Percentiles rank a stretch among this genome's conserved stretches.
These are phyloP conservation scores for Zarea fungicola DNA, from an alignment of 2,329 filamentous ascomycete genomes.

Conservation along the genomic window DNA sequence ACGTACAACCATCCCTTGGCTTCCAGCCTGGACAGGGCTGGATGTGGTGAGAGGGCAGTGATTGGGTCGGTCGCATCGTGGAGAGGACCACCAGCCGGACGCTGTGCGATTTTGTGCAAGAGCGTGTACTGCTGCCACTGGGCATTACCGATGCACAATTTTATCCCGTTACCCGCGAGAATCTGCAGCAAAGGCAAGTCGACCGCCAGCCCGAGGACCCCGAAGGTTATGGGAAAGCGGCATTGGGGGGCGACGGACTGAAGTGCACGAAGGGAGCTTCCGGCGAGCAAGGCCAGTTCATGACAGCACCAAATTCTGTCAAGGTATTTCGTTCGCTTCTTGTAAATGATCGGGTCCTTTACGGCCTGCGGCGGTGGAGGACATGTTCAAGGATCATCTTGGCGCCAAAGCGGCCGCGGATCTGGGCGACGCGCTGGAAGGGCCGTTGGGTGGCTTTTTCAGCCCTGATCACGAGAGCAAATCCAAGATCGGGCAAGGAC, in stretches of 20 bases:
- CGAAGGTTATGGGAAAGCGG: slow-evolving; percentile 27
- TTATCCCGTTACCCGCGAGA: slow-evolving; percentile 31
- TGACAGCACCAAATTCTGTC: slow-evolving; percentile 34
- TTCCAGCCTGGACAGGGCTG: slow-evolving; percentile 48
- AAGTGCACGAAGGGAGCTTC: slow-evolving; percentile 35
- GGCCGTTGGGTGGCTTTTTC: slow-evolving; percentile 31
- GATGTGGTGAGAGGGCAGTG: slow-evolving; percentile 44
- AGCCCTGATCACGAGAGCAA: slow-evolving; percentile 27
- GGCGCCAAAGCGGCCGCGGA: slow-evolving; percentile 22
- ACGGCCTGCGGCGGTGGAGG: slow-evolving; percentile 31
- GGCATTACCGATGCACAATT: slow-evolving; percentile 35
- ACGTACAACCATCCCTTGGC: slow-evolving; percentile 38
- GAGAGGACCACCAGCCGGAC: slow-evolving; percentile 39
- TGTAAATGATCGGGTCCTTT: slow-evolving; percentile 45
- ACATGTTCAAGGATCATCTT: slow-evolving; percentile 45
- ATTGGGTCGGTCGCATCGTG: slow-evolving; percentile 49
- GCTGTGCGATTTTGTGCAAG: slow-evolving; percentile 38
- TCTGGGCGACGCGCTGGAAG: slow-evolving; percentile 24
- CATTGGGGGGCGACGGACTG: slow-evolving; percentile 28
- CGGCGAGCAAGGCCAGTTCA: slow-evolving; percentile 40
- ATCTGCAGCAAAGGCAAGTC: slow-evolving; percentile 30
- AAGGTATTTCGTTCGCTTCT: slow-evolving; percentile 42
- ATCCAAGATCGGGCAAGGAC: slow-evolving; percentile 32
- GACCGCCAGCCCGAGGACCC: slow-evolving; percentile 35
- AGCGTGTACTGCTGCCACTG: slow-evolving; percentile 40